Base-by-base conservation (phyloP, 2,329 filamentous ascomycete species). In the Fusarium lateritium region DNA sequence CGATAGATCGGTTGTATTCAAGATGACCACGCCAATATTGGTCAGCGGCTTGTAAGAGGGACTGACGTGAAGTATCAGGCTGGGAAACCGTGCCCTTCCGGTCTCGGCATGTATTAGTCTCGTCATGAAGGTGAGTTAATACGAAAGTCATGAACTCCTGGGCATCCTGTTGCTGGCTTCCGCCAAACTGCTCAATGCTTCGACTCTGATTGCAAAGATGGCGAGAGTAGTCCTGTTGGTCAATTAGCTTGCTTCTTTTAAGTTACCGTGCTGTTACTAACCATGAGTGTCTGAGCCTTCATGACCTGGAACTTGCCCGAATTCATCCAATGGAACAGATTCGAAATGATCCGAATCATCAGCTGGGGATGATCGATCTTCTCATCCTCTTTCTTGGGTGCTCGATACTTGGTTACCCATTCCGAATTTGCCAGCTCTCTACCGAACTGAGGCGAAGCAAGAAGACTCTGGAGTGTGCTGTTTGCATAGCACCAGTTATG, bases 401-500 rank as follows among this genome's bases (percentile, higher is more conserved):
- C 83, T 85, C 89, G 88, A 84, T 94, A 83, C 83, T 88, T 75
- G 82, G 84, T 75, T 83, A 88, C 71, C 91, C 88, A 85, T 79
- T 86, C 74, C 76, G 78, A 78, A 76, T 87, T 80, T 80, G 93
- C 75, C 76, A 91, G 76, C 82, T 91, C 82, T 81, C 89, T 77
- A 80, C 87, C 82, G 86, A 97, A 86, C 80, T 88, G 80, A 75
- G 88, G 76, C 1, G 94, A 95, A 3, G 90, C 91, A 61, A 92
- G 92, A 19, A 98, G 82, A 63, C 92, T 92, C 79, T 98, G 95
- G 26, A 98, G 83, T 0, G 91, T 91, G n/a, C 93, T 91, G 79
- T 97, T 98, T 84, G 96, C 94, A 76, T 97, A 98, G 77, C 95
- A 98, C 69, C 92, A 94, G 46, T 92, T 91, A 2, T 89, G 88